These are phyloP conservation scores for Naganishia randhawae DNA, from an alignment of 768 basidiomycete species.

Conservation along the genomic window DNA sequence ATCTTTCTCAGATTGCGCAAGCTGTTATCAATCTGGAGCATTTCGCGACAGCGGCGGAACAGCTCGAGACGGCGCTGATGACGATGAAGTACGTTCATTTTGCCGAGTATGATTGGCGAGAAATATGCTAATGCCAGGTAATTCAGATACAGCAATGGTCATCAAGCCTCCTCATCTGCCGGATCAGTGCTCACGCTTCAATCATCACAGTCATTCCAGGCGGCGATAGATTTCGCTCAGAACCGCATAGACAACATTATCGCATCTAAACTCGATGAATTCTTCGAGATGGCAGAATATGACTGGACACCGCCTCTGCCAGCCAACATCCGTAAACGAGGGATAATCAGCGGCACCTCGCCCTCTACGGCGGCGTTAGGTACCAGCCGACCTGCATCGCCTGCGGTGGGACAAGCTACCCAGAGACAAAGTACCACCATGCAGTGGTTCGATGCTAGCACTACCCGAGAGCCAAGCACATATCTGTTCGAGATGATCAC, in stretches of 20 bases:
- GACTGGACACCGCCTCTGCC: slow-evolving; percentile 67
- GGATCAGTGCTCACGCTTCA: slow-evolving; percentile 67
- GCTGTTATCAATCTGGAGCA: slow-evolving; percentile 89
- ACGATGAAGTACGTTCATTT: slow-evolving; percentile 61
- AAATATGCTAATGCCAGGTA: not conserved
- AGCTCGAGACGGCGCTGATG: slow-evolving; percentile 78
- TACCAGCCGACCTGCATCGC: slow-evolving; percentile 17
- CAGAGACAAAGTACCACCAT: slow-evolving; percentile 25
- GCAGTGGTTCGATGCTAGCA: slow-evolving; percentile 20
- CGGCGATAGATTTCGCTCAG: slow-evolving; percentile 66
- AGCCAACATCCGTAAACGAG: slow-evolving; percentile 3
- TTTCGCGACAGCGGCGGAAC: slow-evolving; percentile 76
- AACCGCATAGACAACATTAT: slow-evolving; percentile 76
- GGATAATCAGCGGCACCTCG: slow-evolving; percentile 18
- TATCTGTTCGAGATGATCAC: slow-evolving; percentile 92
- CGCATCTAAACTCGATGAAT: slow-evolving; percentile 85
- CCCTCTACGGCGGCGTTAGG: not conserved
- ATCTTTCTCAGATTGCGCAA: slow-evolving; percentile 84
- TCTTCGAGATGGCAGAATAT: slow-evolving; percentile 92
- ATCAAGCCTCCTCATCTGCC: slow-evolving; percentile 62
- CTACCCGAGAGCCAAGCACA: slow-evolving; percentile 78
- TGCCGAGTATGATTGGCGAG: not conserved
- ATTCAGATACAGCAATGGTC: slow-evolving; percentile 56
- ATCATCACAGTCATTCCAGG: slow-evolving; percentile 62
- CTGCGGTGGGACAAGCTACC: slow-evolving; percentile 13